Evolutionary conservation across 495 filamentous ascomycete genomes (phyloP).

Genomic region (Trichocladium uniseriatum): DNA sequence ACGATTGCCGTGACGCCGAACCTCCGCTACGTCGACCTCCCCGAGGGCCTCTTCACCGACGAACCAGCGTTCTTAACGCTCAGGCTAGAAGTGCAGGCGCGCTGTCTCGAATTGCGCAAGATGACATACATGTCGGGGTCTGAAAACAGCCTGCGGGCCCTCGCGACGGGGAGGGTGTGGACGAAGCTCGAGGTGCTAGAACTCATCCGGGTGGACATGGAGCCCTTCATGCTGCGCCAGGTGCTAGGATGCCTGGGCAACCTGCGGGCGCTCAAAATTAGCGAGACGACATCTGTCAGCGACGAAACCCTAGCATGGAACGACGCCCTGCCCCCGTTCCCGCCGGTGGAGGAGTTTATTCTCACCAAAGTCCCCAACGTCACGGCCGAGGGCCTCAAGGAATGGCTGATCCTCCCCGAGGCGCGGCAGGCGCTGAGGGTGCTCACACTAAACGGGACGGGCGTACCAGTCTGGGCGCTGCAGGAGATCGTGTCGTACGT

Average conservation of each 20-base stretch:
- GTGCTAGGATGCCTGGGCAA: constrained; percentile 56
- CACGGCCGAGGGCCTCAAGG: constrained; percentile 57
- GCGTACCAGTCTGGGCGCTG: constrained; percentile 52
- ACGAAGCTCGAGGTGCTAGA: constrained; percentile 71
- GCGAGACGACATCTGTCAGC: constrained; percentile 56
- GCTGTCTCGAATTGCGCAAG: constrained; percentile 74
- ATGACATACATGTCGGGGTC: constrained; percentile 76
- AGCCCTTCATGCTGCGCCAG: constrained; percentile 59
- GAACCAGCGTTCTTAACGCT: constrained; percentile 64
- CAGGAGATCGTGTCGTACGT: constrained; percentile 55
- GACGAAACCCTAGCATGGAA: constrained; percentile 62
- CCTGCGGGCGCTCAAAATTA: constrained; percentile 63
- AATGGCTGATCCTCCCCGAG: constrained; percentile 45
- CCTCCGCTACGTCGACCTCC: constrained; percentile 83
- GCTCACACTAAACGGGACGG: constrained; percentile 58
- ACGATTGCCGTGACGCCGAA: constrained; percentile 78
- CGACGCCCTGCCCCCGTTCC: constrained; percentile 55
- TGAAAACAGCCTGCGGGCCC: constrained; percentile 64
- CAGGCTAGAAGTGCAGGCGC: constrained; percentile 71
- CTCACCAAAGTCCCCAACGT: constrained; percentile 59
- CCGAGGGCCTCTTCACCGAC: constrained; percentile 75
- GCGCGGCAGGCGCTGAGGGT: constrained; percentile 46
- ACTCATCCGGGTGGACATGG: constrained; percentile 60
- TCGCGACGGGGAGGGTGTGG: constrained; percentile 62
- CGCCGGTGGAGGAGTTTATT: constrained; percentile 57